A percentile compares a stretch with the other conserved stretches of the same genome.
phyloP scores from a whole-genome alignment of 2,329 filamentous ascomycete species.

The Ampelomyces quisqualis region DNA sequence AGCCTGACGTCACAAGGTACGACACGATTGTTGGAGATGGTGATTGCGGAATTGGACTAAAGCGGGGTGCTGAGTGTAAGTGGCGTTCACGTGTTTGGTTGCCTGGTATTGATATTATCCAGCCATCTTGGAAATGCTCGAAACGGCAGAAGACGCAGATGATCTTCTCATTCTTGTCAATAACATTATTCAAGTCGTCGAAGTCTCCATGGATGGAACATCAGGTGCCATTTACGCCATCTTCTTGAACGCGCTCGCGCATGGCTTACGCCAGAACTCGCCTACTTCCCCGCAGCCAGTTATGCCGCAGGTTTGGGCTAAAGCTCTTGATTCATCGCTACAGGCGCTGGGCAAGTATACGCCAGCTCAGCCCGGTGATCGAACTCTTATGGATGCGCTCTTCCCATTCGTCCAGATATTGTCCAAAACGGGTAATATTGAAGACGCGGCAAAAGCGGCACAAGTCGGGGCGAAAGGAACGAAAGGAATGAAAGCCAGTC shows the following conservation, averaged over 20 bases:
- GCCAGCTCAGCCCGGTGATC: slow-evolving; percentile 82
- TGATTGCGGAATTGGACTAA: slow-evolving; percentile 83
- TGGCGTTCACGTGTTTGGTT: slow-evolving; percentile 36
- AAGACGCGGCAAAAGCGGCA: slow-evolving; percentile 73
- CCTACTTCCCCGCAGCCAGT: slow-evolving; percentile 48
- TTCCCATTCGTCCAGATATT: slow-evolving; percentile 81
- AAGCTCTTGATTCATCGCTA: slow-evolving; percentile 70
- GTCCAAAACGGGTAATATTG: slow-evolving; percentile 63
- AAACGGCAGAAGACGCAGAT: slow-evolving; percentile 49
- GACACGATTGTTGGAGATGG: slow-evolving; percentile 86
- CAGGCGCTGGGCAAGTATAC: slow-evolving; percentile 72
- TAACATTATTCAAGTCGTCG: slow-evolving; percentile 63
- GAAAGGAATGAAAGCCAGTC: slow-evolving; percentile 86
- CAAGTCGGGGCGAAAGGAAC: slow-evolving; percentile 76
- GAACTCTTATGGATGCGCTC: slow-evolving; percentile 87
- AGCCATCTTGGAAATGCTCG: slow-evolving; percentile 48
- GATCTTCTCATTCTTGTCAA: slow-evolving; percentile 63
- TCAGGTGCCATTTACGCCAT: slow-evolving; percentile 81
- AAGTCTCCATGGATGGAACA: slow-evolving; percentile 72
- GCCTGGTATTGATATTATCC: slow-evolving; percentile 24
- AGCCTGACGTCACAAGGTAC: slow-evolving; percentile 65
- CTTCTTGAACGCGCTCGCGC: slow-evolving; percentile 82
- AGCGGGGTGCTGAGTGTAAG: slow-evolving; percentile 74
- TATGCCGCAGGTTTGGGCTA: slow-evolving; percentile 58
- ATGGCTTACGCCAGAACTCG: slow-evolving; percentile 61